Percentiles rank a stretch among this genome's conserved stretches.
Conservation (phyloP, 139 green algal genomes). For the Ostreobium quekettii region DNA sequence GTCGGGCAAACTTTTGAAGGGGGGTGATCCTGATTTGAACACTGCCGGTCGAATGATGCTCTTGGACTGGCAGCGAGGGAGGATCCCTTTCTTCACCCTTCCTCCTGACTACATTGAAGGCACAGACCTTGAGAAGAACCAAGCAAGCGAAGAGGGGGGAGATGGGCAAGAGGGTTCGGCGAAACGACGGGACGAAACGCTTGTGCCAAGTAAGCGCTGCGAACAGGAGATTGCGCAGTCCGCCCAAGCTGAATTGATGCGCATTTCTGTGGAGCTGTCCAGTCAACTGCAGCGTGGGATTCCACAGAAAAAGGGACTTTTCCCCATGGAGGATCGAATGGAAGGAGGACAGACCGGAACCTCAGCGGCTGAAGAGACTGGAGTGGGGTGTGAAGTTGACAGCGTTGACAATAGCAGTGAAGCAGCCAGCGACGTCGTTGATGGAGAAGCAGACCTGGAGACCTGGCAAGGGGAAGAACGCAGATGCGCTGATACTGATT, state of each 20-base stretch:
- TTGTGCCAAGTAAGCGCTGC: not conserved
- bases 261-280: conserved; percentile 32
- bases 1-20: conserved; percentile 54
- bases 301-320: conserved; percentile 57
- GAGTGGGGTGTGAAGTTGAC: conserved; percentile 22
- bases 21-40: conserved; percentile 91
- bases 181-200: not conserved
- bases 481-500: not conserved
- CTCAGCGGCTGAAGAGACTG: conserved; percentile 10
- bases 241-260: conserved; percentile 35
- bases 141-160: not conserved
- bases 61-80: conserved; percentile 95
- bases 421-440: conserved; percentile 29
- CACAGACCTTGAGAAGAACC: not conserved
- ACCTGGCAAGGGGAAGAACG: conserved; percentile 19
- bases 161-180: conserved; percentile 2
- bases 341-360: conserved; percentile 18
- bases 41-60: conserved; percentile 93
- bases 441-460: conserved; percentile 2
- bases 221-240: conserved; percentile 19
- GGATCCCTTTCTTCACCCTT: conserved; percentile 92
- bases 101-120: conserved; percentile 57
- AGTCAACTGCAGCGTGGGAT: conserved; percentile 47
- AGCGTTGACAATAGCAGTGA: conserved; percentile 19
- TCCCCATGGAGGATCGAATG: conserved; percentile 52